Conservation (phyloP, 495 filamentous ascomycete species). For the Tetracladium setigerum region DNA sequence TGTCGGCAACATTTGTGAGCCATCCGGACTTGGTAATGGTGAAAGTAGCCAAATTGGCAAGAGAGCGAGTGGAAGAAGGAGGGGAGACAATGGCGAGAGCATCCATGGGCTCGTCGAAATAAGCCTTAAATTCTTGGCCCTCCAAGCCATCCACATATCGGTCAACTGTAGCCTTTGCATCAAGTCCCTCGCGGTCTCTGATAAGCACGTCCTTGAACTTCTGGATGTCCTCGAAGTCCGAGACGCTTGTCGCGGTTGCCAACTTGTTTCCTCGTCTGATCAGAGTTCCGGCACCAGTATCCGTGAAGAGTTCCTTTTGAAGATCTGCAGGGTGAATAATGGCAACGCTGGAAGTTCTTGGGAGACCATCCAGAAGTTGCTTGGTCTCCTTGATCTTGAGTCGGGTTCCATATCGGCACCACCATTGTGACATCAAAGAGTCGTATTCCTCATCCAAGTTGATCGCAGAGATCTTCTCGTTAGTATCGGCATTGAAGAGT, state of each 20-base stretch:
- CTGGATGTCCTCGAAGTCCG: slow-evolving; percentile 71
- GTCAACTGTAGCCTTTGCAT: slow-evolving; percentile 77
- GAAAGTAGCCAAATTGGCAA: slow-evolving; percentile 83
- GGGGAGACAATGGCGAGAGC: slow-evolving; percentile 90
- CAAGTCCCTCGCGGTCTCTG: slow-evolving; percentile 76
- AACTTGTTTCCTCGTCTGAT: slow-evolving; percentile 92
- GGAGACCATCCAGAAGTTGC: slow-evolving; percentile 78
- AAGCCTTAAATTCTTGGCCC: slow-evolving; percentile 79
- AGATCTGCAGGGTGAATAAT: slow-evolving; percentile 94
- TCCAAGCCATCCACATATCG: slow-evolving; percentile 74
- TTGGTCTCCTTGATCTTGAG: slow-evolving; percentile 99
- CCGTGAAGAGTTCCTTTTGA: slow-evolving; percentile 94
- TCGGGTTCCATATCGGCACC: slow-evolving; percentile 93
- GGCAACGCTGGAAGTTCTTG: slow-evolving; percentile 88
- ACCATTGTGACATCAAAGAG: slow-evolving; percentile 87
- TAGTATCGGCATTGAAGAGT: slow-evolving; percentile 85
- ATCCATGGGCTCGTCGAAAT: slow-evolving; percentile 95
- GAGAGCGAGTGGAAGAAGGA: slow-evolving; percentile 38
- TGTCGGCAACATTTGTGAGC: slow-evolving; percentile 95
- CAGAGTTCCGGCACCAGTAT: slow-evolving; percentile 90
- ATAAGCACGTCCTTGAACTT: slow-evolving; percentile 77
- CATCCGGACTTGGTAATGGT: slow-evolving; percentile 94
- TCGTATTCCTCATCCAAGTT: slow-evolving; percentile 98
- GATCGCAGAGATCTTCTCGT: slow-evolving; percentile 94
- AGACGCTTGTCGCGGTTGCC: slow-evolving; percentile 61